These are phyloP conservation scores for Cylindrodendrum hubeiense DNA, from an alignment of 2,329 filamentous ascomycete genomes.

Conservation along the genomic window DNA sequence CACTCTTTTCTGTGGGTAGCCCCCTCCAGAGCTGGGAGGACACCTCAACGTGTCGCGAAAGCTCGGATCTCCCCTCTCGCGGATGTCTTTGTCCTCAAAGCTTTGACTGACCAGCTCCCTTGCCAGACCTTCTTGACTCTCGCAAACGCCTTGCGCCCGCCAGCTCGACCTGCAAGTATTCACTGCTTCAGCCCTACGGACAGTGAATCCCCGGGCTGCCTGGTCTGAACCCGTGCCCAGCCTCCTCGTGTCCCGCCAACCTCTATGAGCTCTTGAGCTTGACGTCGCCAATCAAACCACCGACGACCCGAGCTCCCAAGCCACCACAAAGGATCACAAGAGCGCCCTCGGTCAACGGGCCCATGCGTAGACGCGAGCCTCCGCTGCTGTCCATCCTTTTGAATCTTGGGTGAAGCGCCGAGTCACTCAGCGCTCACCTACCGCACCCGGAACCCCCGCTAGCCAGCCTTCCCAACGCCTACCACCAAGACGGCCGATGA, in stretches of 20 bases:
- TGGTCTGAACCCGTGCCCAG: constrained; percentile 19
- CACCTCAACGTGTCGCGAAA: constrained; percentile 44
- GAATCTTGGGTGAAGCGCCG: constrained; percentile 47
- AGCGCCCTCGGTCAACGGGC: constrained; percentile 41
- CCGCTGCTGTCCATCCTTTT: constrained; percentile 47
- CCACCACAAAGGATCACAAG: constrained; percentile 34
- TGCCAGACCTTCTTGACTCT: constrained; percentile 41
- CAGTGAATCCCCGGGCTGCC: constrained; percentile 27
- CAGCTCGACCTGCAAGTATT: constrained; percentile 16
- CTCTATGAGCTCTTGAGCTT: constrained; percentile 48
- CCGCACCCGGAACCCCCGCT: constrained; percentile 24
- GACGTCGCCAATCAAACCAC: constrained; percentile 30
- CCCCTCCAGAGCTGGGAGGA: constrained; percentile 30
- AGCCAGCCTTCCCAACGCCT: constrained; percentile 11
- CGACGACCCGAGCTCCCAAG: constrained; percentile 25
- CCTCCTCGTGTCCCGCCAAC: constrained; percentile 24
- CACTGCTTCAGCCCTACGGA: constrained; percentile 24
- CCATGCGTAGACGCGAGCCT: constrained; percentile 56
- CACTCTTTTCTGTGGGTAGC: constrained; percentile 51
- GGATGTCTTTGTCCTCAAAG: constrained; percentile 39
- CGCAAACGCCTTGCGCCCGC: constrained; percentile 35
- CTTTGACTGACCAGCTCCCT: constrained; percentile 44
- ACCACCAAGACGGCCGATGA: constrained; percentile 39
- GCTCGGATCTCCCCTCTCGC: constrained; percentile 45
- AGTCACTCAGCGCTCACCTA: constrained; percentile 34